Evolutionary conservation across 805 yeast species (phyloP).

Genomic region (Candida arabinofermentans): DNA sequence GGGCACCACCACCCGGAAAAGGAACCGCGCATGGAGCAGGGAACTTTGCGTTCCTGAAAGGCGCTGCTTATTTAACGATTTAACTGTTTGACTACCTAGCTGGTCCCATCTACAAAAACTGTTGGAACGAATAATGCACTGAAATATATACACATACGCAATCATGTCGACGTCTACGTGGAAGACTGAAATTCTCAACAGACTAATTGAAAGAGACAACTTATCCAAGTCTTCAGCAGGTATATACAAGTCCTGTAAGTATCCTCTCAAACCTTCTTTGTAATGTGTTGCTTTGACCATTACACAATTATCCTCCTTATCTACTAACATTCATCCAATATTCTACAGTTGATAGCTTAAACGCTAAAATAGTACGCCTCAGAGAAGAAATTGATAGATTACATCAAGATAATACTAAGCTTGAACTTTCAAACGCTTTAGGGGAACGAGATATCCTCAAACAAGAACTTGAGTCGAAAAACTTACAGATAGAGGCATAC

Average conservation of each 20-base stretch:
- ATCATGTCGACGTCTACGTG: slow-evolving; percentile 6
- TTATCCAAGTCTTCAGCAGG: slow-evolving; percentile 7
- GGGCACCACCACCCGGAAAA: too few relatives aligned
- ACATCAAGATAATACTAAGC: slow-evolving; percentile 13
- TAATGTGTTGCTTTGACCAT: background rate
- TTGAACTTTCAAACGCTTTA: slow-evolving; percentile 11
- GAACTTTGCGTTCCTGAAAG: too few relatives aligned
- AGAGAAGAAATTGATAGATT: slow-evolving; percentile 14
- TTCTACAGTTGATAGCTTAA: slow-evolving; percentile 14
- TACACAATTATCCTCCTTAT: background rate
- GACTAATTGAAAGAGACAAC: slow-evolving; percentile 17
- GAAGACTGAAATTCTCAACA: slow-evolving; percentile 19
- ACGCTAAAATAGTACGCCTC: slow-evolving; percentile 6
- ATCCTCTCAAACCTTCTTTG: background rate
- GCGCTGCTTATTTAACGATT: too few relatives aligned
- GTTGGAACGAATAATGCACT: background rate
- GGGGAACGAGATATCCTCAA: slow-evolving; percentile 6
- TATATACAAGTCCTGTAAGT: slow-evolving; percentile 22
- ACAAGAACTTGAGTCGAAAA: slow-evolving; percentile 5
- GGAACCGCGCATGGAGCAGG: too few relatives aligned
- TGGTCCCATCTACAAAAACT: too few relatives aligned
- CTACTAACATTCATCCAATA: slow-evolving; percentile 4
- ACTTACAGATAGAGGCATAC: slow-evolving; percentile 6
- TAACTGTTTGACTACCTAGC: too few relatives aligned
- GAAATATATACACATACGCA: background rate